Percentiles rank a stretch among this genome's conserved stretches.
Evolutionary conservation across 2,329 filamentous ascomycete genomes (phyloP).

Genomic region (Botrytis elliptica): DNA sequence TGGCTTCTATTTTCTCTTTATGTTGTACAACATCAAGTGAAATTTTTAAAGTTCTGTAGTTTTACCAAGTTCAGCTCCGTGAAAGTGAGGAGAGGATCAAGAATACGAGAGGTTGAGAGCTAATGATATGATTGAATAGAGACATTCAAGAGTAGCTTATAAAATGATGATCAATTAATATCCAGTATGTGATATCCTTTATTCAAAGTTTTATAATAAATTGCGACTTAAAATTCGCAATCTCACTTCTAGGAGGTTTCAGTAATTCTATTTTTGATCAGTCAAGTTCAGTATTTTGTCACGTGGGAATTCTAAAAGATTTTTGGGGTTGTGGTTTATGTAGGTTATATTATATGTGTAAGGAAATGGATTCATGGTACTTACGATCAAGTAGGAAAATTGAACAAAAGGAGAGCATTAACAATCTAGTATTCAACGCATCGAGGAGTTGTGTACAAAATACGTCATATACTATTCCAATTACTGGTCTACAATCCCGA

Average conservation of each 20-base stretch:
- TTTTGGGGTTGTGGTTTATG: not conserved
- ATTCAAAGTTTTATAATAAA: too few relatives aligned
- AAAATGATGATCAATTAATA: accelerated
- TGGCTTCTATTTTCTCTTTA: not conserved
- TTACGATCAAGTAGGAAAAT: not conserved
- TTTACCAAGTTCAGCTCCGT: not conserved
- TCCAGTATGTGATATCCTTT: not conserved
- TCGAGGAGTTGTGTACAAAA: not conserved
- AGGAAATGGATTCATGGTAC: not conserved
- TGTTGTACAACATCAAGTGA: not conserved
- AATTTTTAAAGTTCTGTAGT: accelerated
- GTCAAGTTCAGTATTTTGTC: not conserved
- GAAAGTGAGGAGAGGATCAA: not conserved
- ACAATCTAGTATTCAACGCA: not conserved
- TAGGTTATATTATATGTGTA: not conserved
- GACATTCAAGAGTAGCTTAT: too few relatives aligned
- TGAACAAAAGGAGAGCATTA: not conserved
- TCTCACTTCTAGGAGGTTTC: not conserved
- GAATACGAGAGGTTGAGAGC: not conserved
- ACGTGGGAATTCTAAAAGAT: not conserved
- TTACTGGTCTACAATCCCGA: not conserved
- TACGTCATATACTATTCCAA: not conserved
- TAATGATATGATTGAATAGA: not conserved
- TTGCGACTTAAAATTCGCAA: too few relatives aligned
- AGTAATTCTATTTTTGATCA: not conserved